Conservation (phyloP, 306 rosid species). For the Alnus rubra region DNA sequence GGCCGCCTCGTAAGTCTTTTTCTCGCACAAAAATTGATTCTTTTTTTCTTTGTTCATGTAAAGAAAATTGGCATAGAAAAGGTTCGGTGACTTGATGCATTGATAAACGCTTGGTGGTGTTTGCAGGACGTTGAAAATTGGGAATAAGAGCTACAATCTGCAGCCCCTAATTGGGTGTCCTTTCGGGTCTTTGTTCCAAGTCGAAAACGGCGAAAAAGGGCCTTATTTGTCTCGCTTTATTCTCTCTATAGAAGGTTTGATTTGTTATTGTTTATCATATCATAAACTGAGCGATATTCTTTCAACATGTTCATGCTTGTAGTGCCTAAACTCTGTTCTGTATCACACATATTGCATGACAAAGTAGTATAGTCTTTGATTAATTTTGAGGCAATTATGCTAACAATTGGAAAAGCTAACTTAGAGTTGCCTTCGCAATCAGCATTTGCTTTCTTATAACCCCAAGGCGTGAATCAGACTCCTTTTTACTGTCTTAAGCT, state of each 20-base stretch:
- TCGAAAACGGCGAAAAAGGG: conserved; percentile 56
- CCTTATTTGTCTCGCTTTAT: conserved; percentile 45
- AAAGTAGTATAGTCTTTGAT: background rate
- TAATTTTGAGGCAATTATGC: background rate
- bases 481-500: background rate
- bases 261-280: background rate
- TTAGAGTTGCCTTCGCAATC: background rate
- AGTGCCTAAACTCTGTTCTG: background rate
- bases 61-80: background rate
- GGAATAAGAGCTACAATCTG: conserved; percentile 74
- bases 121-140: conserved; percentile 81
- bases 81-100: background rate
- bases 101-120: background rate
- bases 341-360: background rate
- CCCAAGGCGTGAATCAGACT: background rate
- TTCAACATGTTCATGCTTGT: background rate
- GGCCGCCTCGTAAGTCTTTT: conserved; percentile 56
- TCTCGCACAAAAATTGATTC: background rate
- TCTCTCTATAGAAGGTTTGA: conserved; percentile 54
- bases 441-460: background rate
- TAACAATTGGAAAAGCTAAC: background rate
- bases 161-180: conserved; percentile 70
- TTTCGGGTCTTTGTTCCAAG: conserved; percentile 78
- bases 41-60: background rate
- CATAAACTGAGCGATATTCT: background rate